These are phyloP conservation scores for Globisporangium cystogenes DNA, from an alignment of 352 stramenopile species.

Conservation along the genomic window DNA sequence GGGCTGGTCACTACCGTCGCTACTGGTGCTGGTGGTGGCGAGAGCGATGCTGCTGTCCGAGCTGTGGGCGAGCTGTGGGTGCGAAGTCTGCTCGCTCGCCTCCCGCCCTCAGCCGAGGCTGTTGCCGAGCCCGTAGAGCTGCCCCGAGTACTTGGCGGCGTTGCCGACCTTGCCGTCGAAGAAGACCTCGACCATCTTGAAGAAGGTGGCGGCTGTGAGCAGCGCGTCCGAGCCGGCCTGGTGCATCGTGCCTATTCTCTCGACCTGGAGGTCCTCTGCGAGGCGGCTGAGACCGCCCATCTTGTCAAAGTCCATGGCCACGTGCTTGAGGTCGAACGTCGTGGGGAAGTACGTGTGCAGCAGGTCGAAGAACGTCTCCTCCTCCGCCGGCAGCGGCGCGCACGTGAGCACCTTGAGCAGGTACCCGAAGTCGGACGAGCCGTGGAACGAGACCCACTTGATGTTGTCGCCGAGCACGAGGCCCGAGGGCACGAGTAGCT, in stretches of 20 bases:
- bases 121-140: slow-evolving; percentile 83
- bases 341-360: slow-evolving; percentile 98
- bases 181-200: slow-evolving; percentile 89
- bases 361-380: slow-evolving; percentile 95
- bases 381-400: slow-evolving; percentile 81
- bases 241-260: slow-evolving; percentile 98
- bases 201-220: slow-evolving; percentile 93
- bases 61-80: background rate
- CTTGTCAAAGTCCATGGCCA: slow-evolving; percentile 97
- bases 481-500: slow-evolving; percentile 97
- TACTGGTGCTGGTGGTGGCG: too few relatives aligned
- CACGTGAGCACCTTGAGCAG: slow-evolving; percentile 96
- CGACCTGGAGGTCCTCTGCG: slow-evolving; percentile 95
- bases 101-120: slow-evolving; percentile 31
- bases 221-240: slow-evolving; percentile 98
- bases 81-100: slow-evolving; percentile 1
- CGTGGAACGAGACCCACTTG: slow-evolving; percentile 99
- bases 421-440: slow-evolving; percentile 99
- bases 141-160: slow-evolving; percentile 76
- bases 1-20: too few relatives aligned
- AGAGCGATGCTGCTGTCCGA: too few relatives aligned
- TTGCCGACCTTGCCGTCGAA: slow-evolving; percentile 85
- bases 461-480: slow-evolving; percentile 98
- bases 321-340: slow-evolving; percentile 99
- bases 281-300: slow-evolving; percentile 96